Conservation (phyloP, 495 filamentous ascomycete species). For the Penicillium longicatenatum region DNA sequence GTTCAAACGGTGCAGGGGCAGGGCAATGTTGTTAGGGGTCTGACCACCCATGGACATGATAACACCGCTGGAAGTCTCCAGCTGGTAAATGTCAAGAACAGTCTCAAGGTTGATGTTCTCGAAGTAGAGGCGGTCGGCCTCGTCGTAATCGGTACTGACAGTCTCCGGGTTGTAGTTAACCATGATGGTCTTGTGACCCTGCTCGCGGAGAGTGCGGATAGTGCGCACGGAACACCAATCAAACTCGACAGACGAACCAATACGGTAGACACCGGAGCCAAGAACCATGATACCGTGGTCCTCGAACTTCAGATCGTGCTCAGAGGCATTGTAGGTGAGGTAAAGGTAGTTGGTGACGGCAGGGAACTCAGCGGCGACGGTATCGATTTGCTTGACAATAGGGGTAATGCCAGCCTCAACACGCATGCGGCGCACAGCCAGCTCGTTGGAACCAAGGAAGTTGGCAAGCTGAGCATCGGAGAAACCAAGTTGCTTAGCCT, state of each 20-base stretch:
- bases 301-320: slow-evolving; percentile 81
- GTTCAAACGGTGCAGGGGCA: slow-evolving; percentile 83
- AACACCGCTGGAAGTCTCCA: slow-evolving; percentile 86
- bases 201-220: slow-evolving; percentile 86
- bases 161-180: slow-evolving; percentile 97
- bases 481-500: slow-evolving; percentile 92
- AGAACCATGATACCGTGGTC: slow-evolving; percentile 95
- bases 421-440: slow-evolving; percentile 79
- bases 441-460: slow-evolving; percentile 90
- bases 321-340: slow-evolving; percentile 88
- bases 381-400: slow-evolving; percentile 97
- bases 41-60: slow-evolving; percentile 98
- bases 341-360: slow-evolving; percentile 96
- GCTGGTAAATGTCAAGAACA: slow-evolving; percentile 91
- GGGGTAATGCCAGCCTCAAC: slow-evolving; percentile 84
- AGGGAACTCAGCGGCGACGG: slow-evolving; percentile 96
- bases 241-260: slow-evolving; percentile 97
- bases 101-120: slow-evolving; percentile 97
- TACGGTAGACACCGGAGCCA: slow-evolving; percentile 95
- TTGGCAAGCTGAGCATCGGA: slow-evolving; percentile 90
- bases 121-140: slow-evolving; percentile 93
- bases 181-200: slow-evolving; percentile 96
- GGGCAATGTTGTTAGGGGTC: slow-evolving; percentile 96
- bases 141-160: slow-evolving; percentile 93
- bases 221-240: slow-evolving; percentile 99